Conservation (phyloP, 148 eudicot species). For the Vaccinium macrocarpon region DNA sequence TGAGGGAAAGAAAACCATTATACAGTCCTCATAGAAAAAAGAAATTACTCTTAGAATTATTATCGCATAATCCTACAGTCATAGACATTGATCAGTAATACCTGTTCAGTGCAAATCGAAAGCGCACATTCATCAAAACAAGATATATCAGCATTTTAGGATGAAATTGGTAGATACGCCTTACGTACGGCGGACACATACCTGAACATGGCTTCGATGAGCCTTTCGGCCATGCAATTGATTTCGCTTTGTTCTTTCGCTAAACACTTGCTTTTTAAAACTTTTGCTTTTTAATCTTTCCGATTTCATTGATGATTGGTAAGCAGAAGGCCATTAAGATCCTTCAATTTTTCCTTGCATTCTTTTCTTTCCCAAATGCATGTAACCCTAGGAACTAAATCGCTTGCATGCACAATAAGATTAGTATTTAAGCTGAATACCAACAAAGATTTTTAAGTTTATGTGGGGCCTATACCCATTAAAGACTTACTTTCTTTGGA, state of each 20-base stretch:
- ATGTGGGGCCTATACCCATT: neutral
- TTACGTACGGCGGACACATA: neutral
- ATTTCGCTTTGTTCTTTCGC: neutral
- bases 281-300: neutral
- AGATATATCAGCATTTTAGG: neutral
- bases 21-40: neutral
- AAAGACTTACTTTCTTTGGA: neutral
- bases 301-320: neutral
- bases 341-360: slow-evolving; percentile 1
- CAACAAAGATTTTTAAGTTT: neutral
- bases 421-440: neutral
- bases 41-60: too few relatives aligned
- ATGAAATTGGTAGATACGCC: neutral
- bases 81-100: too few relatives aligned
- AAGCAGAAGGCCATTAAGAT: neutral
- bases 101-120: neutral
- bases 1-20: neutral
- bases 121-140: neutral
- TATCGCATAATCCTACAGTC: neutral
- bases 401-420: neutral
- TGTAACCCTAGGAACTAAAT: neutral
- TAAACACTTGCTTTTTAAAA: neutral
- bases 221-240: neutral
- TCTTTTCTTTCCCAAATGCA: neutral
- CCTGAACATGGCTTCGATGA: slow-evolving; percentile 4